Base-by-base conservation (phyloP, 768 basidiomycete species). In the Leccinum barrowsii region DNA sequence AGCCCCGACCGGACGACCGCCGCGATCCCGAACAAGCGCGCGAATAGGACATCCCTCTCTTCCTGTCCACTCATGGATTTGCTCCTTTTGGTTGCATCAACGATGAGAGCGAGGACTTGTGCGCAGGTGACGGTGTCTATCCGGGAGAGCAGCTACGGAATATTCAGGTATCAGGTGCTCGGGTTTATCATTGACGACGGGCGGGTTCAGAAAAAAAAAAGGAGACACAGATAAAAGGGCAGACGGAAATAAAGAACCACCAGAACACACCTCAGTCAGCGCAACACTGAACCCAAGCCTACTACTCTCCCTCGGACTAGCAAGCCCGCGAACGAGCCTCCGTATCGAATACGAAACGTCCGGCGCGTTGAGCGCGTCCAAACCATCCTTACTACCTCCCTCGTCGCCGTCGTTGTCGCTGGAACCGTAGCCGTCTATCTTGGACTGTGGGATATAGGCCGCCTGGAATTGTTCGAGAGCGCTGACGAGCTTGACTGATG, bases 271-370 rank as follows among this genome's bases (percentile, higher is more conserved):
- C 80, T 97, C 95, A 0, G 96, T 94, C 63, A 99, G 77, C 32
- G 94, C 94, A 47, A 99, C 96, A 8, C 94, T 93, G 70, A 98
- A 99, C 17, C 96, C 96, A 37, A 98, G 77, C 63, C 96, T 77
- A 73, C 94, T 96, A 71, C 92, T 92, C 71, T 99, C 95, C 65
- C 94, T 80, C 1, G 94, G 90, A 71, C 92, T 95, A 0, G 90
- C 92, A 30, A 99, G 78, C 12, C 96, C 96, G 44, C 94, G 81
- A 17, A 96, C 77, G 35, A 99, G 81, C 15, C 96, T 74, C 52
- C 91, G 84, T 67, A 98, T 85, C 5, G 95, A 91, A 70, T 99
- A 99, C 6, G 90, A 83, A 1, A 97, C 92, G 77, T 99, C 96
- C 61, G 87, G 89, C 4, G 92, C 89, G 74, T 96, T 95, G 50